phyloP scores from a whole-genome alignment of 2,329 filamentous ascomycete species.

The Fusarium papillatum region DNA sequence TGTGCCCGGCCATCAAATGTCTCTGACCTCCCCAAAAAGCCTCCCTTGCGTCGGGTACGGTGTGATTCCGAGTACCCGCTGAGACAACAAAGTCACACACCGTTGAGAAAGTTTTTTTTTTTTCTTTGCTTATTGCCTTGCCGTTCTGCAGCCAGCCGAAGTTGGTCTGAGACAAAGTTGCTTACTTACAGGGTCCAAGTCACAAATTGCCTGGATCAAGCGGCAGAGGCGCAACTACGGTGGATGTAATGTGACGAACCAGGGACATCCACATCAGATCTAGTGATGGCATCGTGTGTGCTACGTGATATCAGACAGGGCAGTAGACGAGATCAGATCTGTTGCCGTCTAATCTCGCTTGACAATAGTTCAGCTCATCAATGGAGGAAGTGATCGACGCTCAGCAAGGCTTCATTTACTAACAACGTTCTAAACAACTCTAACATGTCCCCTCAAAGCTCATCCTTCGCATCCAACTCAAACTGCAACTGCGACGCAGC shows the following conservation, averaged over 20 bases:
- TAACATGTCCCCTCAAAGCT: slow-evolving; percentile 30
- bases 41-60: not conserved
- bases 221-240: not conserved
- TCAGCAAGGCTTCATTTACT: not conserved
- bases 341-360: not conserved
- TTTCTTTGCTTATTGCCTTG: not conserved
- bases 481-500: slow-evolving; percentile 43
- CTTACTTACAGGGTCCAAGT: slow-evolving; percentile 5
- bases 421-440: not conserved
- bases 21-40: too few relatives aligned
- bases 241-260: not conserved
- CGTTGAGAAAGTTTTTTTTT: not conserved
- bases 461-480: slow-evolving; percentile 45
- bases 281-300: not conserved
- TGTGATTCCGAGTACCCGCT: slow-evolving; percentile 5
- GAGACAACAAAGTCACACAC: slow-evolving; percentile 1
- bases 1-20: not conserved
- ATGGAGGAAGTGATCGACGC: not conserved
- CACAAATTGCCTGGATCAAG: not conserved
- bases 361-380: not conserved
- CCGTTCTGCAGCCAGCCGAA: slow-evolving; percentile 1
- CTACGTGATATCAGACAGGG: not conserved
- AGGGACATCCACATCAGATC: not conserved
- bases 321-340: not conserved
- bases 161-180: not conserved